These are phyloP conservation scores for Rhododendron griersonianum DNA, from an alignment of 148 eudicot genomes.

Conservation along the genomic window DNA sequence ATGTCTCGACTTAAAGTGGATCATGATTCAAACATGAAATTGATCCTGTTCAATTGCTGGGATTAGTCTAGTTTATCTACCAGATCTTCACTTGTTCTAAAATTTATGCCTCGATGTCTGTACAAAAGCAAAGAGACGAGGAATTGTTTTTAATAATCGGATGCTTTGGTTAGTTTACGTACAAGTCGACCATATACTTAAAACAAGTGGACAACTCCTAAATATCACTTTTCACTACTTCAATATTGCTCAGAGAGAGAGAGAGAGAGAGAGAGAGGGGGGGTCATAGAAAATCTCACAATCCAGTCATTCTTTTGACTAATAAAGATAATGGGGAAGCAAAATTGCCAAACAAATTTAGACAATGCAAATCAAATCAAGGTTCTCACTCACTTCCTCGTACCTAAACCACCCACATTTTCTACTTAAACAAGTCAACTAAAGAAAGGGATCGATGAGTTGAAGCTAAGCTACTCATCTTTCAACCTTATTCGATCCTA, in stretches of 20 bases:
- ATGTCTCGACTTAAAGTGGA: no score
- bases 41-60: no score
- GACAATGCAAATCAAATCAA: not conserved
- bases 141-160: no score
- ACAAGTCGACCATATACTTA: not conserved
- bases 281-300: not conserved
- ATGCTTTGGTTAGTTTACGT: not conserved
- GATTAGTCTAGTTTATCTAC: no score
- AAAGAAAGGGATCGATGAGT: not conserved
- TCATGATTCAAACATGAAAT: no score
- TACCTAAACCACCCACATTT: slow-evolving; percentile 11
- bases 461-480: not conserved
- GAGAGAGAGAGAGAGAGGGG: not conserved
- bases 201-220: not conserved
- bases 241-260: not conserved
- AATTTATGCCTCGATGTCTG: no score
- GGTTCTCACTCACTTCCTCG: not conserved
- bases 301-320: not conserved
- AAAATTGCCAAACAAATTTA: slow-evolving; percentile 5
- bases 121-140: no score
- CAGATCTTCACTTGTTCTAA: no score
- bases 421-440: not conserved
- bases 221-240: not conserved
- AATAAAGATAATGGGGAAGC: not conserved
- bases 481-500: not conserved